Evolutionary conservation across 2,329 filamentous ascomycete species (phyloP), one percentile per base, ranked within the genome.

Genomic region (Chaetomium olivaceum): DNA sequence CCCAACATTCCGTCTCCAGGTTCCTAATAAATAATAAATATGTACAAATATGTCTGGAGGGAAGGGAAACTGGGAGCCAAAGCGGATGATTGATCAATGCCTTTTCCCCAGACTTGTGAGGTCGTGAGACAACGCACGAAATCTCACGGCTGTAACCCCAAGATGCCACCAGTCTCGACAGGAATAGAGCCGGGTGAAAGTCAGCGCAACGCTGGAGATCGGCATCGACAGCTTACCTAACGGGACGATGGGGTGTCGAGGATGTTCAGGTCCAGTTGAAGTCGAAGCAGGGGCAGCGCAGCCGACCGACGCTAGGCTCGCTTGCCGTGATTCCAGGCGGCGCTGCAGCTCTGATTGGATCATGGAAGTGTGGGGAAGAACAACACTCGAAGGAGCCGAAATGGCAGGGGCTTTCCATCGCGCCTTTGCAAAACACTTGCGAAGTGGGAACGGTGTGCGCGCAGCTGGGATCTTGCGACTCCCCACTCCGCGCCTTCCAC

Each of bases 271-370:
- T 39, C 29, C 27, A 61, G 33, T 19, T n/a, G 7, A 54, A 27
- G 39, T 39, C 29, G 36, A 61, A 23, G 55, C 56, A 63, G 64
- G 64, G 62, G 58, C 7, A 52, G 57, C 25, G 51, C 31, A 61
- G 61, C 65, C 61, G 58, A 51, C 25, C 58, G 29, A 59, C 60
- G 57, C 63, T 65, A 63, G 71, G 70, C 69, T 72, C 67, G 67
- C 65, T 71, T 71, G 72, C 72, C 72, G 72, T 69, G 56, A 62
- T 72, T 70, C 72, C 71, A 71, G 65, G 64, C 43, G 62, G 52
- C 39, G n/a, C 62, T 69, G 68, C 68, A 58, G 19, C 27, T 68
- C 64, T 68, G 63, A 69, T 72, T 73, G 72, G 72, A 3, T 55
- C 39, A 48, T 23, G 12, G 50, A 54, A 69, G 31, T 73, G 70